Evolutionary conservation across 345 rosid species (phyloP), one percentile per base, ranked within the genome.

Genomic region (Eucalyptus brandiana): DNA sequence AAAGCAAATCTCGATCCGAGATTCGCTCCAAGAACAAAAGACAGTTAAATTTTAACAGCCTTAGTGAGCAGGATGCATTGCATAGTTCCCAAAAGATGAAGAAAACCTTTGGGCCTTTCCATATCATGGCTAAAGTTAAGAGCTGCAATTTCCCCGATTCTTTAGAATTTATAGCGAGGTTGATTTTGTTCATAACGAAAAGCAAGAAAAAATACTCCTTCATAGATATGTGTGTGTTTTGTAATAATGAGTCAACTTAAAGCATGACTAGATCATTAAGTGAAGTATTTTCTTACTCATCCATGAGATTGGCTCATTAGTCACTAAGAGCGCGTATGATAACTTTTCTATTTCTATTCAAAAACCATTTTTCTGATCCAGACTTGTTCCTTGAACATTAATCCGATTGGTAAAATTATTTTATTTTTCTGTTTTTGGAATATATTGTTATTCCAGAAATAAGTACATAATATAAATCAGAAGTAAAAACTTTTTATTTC

Each of bases 391-490:
- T 53, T 19, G 10, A 53, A 53, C 5, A 53, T 21, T 53, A 53
- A 21, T 53, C 5, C 0, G 5, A 21, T 53, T 53, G 11, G 5
- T 53, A 53, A 53, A 53, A 53, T 53, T 53, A 53, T 53, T 53
- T 53, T 5, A 21, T 53, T 53, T 53, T 53, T 53, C 2, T 4
- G 0, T 19, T 53, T 53, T 53, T 53, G 5, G 2, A 21, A 53
- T 21, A 53, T 0, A 53, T 53, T 53, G 21, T 53, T 53, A 53
- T 0, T 53, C 2, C 0, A 19, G 1, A 53, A 53, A 53, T 53
- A 53, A 21, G 5, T 53, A 21, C 0, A 0, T 0, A 53, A 53
- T 53, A 19, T 1, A 53, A 53, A 53, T 53, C 2, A 19, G 0
- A 53, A 19, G 5, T 19, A 19, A 19, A 7, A 1, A 0, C 0